phyloP scores from a whole-genome alignment of 1,139 yeast genomes.

The Kodamaea plutei region DNA sequence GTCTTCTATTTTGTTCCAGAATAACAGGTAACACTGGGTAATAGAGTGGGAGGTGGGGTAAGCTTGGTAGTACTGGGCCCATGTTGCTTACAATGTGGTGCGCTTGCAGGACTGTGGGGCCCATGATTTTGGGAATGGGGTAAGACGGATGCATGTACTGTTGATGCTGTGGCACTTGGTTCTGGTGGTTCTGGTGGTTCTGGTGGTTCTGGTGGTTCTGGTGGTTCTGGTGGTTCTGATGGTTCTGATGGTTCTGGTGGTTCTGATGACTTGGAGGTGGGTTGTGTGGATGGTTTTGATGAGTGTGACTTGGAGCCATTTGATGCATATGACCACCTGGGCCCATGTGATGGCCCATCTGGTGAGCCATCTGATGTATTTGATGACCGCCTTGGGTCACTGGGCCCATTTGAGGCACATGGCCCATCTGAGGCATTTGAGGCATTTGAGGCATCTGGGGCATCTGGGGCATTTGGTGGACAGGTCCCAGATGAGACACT shows the following conservation, averaged over 20 bases:
- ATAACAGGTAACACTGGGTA: not conserved
- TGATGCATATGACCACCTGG: too few relatives aligned
- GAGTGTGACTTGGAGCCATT: too few relatives aligned
- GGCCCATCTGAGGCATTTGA: not conserved
- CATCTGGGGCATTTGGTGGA: slow-evolving; percentile 1
- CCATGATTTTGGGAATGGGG: not conserved
- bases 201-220: not conserved
- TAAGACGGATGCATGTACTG: slow-evolving; percentile 1
- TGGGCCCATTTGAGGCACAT: too few relatives aligned
- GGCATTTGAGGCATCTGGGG: too few relatives aligned
- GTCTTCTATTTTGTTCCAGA: not conserved
- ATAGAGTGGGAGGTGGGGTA: slow-evolving; percentile 3
- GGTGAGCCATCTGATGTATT: too few relatives aligned
- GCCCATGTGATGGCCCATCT: too few relatives aligned
- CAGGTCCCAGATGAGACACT: too few relatives aligned
- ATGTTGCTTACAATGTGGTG: slow-evolving; percentile 2
- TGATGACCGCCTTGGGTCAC: too few relatives aligned
- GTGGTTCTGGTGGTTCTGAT: too few relatives aligned
- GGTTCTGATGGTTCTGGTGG: too few relatives aligned
- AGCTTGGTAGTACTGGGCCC: slow-evolving; percentile 4
- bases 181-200: slow-evolving; percentile 1
- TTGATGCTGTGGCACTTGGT: too few relatives aligned
- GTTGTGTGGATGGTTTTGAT: too few relatives aligned
- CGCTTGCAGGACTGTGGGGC: slow-evolving; percentile 3
- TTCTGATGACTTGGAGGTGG: not conserved